Percentiles rank a stretch among this genome's conserved stretches.
These are phyloP conservation scores for Carex arenaria DNA, from an alignment of 202 grass and related monocot genomes.

Conservation along the genomic window DNA sequence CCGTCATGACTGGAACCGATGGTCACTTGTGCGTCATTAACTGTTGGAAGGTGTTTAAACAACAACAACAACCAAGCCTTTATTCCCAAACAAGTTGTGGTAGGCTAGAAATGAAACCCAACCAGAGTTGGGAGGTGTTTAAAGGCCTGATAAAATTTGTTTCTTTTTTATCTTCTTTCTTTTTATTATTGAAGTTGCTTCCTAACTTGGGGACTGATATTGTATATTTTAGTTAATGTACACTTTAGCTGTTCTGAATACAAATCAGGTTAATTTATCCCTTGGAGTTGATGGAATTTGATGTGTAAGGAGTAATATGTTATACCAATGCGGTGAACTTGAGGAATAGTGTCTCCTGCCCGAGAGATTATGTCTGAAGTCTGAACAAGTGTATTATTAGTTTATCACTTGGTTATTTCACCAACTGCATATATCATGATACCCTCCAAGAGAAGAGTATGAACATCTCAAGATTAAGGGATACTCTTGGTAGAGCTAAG, in stretches of 20 bases:
- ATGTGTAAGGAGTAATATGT: background rate
- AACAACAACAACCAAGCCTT: too few relatives aligned
- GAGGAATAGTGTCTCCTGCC: background rate
- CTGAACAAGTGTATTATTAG: background rate
- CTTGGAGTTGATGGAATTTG: background rate
- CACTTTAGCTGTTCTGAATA: background rate
- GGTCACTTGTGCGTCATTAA: background rate
- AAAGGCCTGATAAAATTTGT: background rate
- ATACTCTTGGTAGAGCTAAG: background rate
- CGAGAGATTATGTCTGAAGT: background rate
- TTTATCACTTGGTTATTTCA: background rate
- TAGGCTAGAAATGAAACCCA: too few relatives aligned
- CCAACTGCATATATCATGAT: background rate
- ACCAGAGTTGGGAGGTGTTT: background rate
- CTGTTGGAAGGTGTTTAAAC: background rate
- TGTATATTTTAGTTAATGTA: background rate
- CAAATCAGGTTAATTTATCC: conserved; percentile 1
- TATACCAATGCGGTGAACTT: background rate
- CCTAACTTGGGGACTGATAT: background rate
- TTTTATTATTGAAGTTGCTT: background rate
- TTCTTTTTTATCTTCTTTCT: background rate
- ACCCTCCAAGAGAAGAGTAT: background rate
- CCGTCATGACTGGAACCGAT: background rate
- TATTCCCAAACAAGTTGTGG: too few relatives aligned
- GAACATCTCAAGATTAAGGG: background rate